Conservation (phyloP, 2,329 filamentous ascomycete genomes). For the Nothomitra cinnamomea region DNA sequence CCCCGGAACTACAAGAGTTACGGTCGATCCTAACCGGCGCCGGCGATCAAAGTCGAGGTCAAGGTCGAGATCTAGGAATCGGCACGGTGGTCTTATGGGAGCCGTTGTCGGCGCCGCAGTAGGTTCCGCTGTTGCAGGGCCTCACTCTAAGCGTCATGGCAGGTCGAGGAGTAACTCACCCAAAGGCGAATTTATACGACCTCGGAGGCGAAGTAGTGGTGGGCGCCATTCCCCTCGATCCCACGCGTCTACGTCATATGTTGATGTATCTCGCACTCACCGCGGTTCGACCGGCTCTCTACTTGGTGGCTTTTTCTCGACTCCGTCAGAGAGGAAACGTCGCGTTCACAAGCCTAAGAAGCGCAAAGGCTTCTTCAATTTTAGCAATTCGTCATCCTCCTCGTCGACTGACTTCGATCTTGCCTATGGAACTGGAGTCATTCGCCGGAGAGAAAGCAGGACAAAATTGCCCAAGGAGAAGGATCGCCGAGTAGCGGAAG, state of each 20-base stretch:
- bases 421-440: conserved; percentile 23
- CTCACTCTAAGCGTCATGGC: neutral
- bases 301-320: neutral
- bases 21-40: conserved; percentile 9
- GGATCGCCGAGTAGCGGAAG: neutral
- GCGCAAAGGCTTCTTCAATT: conserved; percentile 28
- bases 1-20: conserved; percentile 3
- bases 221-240: neutral
- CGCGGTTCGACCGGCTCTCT: neutral
- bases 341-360: neutral
- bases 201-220: neutral
- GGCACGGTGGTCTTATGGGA: conserved; percentile 16
- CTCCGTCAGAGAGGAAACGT: neutral
- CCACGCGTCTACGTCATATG: neutral
- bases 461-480: neutral
- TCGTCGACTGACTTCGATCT: conserved; percentile 29
- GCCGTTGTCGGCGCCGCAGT: conserved; percentile 23
- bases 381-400: conserved; percentile 28
- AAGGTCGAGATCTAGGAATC: conserved; percentile 11
- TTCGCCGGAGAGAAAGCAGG: neutral
- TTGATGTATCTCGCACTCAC: neutral
- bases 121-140: conserved; percentile 21
- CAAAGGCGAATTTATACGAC: neutral
- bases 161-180: conserved; percentile 1
- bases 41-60: conserved; percentile 24